These are phyloP conservation scores for Avicennia marina DNA, from an alignment of 257 asterid species.

Conservation along the genomic window DNA sequence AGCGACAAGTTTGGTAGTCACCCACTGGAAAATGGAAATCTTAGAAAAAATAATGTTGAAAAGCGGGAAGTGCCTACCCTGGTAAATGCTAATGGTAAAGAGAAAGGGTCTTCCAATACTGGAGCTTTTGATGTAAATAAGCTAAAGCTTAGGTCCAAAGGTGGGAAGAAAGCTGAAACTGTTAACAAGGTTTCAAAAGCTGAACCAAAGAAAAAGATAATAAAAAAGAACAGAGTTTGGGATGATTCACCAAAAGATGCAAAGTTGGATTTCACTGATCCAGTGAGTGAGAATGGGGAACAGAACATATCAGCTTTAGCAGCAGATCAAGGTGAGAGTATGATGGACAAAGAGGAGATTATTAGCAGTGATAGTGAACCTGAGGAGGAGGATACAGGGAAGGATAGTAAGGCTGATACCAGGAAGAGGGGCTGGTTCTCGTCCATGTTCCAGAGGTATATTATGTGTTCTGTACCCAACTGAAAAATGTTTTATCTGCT, in stretches of 20 bases:
- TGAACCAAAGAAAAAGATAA: conserved; percentile 62
- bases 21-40: conserved; percentile 47
- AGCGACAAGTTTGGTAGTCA: conserved; percentile 35
- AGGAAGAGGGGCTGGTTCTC: conserved; percentile 95
- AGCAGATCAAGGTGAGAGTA: conserved; percentile 72
- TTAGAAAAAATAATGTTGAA: conserved; percentile 29
- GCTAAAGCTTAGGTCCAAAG: conserved; percentile 74
- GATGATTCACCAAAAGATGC: conserved; percentile 60
- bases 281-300: conserved; percentile 66
- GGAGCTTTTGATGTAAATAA: conserved; percentile 90
- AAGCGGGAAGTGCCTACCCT: conserved; percentile 33
- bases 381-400: conserved; percentile 57
- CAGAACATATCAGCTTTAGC: conserved; percentile 49
- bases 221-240: conserved; percentile 81
- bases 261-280: conserved; percentile 86
- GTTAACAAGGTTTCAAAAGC: conserved; percentile 57
- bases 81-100: conserved; percentile 52
- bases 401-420: conserved; percentile 41
- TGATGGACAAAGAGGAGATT: conserved; percentile 95
- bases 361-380: conserved; percentile 74
- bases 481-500: too few species aligned
- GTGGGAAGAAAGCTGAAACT: conserved; percentile 60
- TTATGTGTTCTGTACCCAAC: too few species aligned
- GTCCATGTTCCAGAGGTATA: conserved; percentile 86
- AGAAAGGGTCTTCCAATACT: conserved; percentile 47